Evolutionary conservation across 2,329 filamentous ascomycete genomes (phyloP).

Genomic region (Colletotrichum phormii): DNA sequence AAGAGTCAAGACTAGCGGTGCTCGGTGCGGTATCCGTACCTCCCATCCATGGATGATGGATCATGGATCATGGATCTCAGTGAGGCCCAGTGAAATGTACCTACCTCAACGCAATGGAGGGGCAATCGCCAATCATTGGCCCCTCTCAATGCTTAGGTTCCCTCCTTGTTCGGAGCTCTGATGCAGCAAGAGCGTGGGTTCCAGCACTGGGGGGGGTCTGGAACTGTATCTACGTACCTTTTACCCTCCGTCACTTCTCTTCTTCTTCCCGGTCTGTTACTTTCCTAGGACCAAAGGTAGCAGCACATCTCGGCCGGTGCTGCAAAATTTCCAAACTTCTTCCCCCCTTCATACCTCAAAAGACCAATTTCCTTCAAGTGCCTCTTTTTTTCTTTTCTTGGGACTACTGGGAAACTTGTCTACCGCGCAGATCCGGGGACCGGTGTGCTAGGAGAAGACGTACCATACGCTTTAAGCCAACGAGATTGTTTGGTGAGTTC

Average conservation of each 20-base stretch:
- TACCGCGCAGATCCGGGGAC: conserved; percentile 15
- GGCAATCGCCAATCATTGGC: conserved; percentile 14
- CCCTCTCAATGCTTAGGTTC: neutral
- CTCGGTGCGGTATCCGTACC: neutral
- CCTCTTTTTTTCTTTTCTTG: neutral
- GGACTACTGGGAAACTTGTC: neutral
- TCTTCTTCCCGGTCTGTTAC: neutral
- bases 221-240: neutral
- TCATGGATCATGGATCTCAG: too few relatives aligned
- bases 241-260: neutral
- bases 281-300: neutral
- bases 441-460: conserved; percentile 28
- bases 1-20: neutral
- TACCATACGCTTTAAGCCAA: neutral
- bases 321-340: conserved; percentile 11
- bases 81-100: neutral
- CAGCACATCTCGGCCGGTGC: neutral
- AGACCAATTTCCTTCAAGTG: neutral
- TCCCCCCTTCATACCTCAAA: neutral
- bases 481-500: conserved; percentile 31
- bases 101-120: conserved; percentile 10
- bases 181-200: conserved; percentile 1
- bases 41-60: neutral
- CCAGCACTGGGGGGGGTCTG: neutral
- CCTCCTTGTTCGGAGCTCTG: conserved; percentile 17